Evolutionary conservation across 164 flowering plant species (phyloP).

Genomic region (Sedum album): DNA sequence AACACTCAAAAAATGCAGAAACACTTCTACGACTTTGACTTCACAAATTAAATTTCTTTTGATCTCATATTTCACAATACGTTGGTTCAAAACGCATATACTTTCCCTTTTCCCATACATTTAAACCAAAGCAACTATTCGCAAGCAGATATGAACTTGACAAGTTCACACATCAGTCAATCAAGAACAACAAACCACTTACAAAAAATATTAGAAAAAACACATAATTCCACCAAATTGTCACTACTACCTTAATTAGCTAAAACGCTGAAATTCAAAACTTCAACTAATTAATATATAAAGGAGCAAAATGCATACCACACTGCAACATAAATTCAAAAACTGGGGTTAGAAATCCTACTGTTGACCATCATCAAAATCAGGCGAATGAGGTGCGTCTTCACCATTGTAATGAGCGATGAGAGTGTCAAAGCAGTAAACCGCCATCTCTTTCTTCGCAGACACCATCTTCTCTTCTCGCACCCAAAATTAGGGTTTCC

Average conservation of each 20-base stretch:
- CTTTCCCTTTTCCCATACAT: not conserved
- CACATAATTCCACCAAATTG: not conserved
- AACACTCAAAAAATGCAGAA: not conserved
- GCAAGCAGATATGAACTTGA: not conserved
- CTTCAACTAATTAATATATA: not conserved
- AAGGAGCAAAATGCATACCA: not conserved
- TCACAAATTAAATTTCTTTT: not conserved
- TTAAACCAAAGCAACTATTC: not conserved
- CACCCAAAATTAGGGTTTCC: not conserved
- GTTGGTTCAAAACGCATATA: too few relatives aligned
- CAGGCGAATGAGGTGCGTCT: constrained; percentile 63
- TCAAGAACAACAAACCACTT: not conserved
- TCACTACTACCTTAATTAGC: not conserved
- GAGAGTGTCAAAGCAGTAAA: constrained; percentile 85
- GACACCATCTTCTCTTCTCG: constrained; percentile 57
- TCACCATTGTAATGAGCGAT: constrained; percentile 81
- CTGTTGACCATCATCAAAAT: constrained; percentile 78
- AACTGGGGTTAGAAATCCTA: constrained; percentile 17
- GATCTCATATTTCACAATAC: too few relatives aligned
- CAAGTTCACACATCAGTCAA: not conserved
- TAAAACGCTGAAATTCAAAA: not conserved
- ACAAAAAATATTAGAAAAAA: too few relatives aligned
- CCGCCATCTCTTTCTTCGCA: constrained; percentile 88
- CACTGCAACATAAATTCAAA: not conserved
- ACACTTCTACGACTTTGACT: too few relatives aligned